Conservation (phyloP, 78 protist genomes). For the slime mould (Dictyostelium discoideum) region dicty_2.7 NC_007089.4:6113501-6114000, state of each 20-base stretch:
- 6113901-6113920: slow-evolving; percentile 81
- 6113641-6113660: not conserved
- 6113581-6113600: not conserved
- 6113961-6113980: not conserved
- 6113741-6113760: slow-evolving; percentile 76
- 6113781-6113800: slow-evolving; percentile 25
- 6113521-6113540: not conserved
- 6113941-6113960: not conserved
- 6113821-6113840: slow-evolving; percentile 7
- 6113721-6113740: slow-evolving; percentile 73
- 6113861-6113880: not conserved
- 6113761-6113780: slow-evolving; percentile 35
- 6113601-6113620: not conserved
- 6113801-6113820: slow-evolving; percentile 50
- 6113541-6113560: not conserved
- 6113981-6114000: not conserved
- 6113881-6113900: slow-evolving; percentile 60
- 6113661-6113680: not conserved
- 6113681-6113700: slow-evolving; percentile 37
- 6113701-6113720: slow-evolving; percentile 19
- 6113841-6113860: not conserved
- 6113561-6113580: not conserved
- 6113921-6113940: slow-evolving; percentile 39
- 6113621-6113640: not conserved
- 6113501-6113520: not conserved